Base-by-base conservation (phyloP, 2,329 filamentous ascomycete genomes). In the Fusarium citri region DNA sequence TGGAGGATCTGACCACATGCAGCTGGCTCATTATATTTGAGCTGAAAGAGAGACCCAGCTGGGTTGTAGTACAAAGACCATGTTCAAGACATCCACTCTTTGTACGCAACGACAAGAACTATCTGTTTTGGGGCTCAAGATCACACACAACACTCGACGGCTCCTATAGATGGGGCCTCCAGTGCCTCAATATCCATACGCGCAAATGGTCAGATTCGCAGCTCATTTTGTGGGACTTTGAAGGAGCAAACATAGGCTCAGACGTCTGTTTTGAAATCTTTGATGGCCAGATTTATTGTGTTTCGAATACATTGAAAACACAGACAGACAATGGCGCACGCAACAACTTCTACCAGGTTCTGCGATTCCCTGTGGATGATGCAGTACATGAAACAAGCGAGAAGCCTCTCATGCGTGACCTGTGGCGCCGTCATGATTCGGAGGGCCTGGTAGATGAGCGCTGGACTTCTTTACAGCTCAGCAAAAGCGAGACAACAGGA, bases 381-480 rank as follows among this genome's bases (percentile, higher is more conserved):
- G 3, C 76, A 73, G 10, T 69, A 83, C n/a, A 80, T 85, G 66
- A 76, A 18, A 64, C 41, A 22, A 77, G 37, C 80, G 81, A 65
- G 79, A 72, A 47, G 81, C n/a, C 83, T 84, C 57, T 73, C 77
- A 45, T 79, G 81, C 22, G 84, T 47, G 66, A 69, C 54, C 69
- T 90, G 46, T 93, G 89, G 86, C 84, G 91, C 10, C 86, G 91
- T 18, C 84, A 91, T 51, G 89, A 93, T 70, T 81, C 81, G 28
- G 91, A 94, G 76, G 92, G 92, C 0, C 87, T 90, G 0, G 88
- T 94, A 18, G 91, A 94, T 69, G 89, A 94, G 71, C 86, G 90
- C 5, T 94, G 92, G 91, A 91, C 88, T 0, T 87, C 89, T 60
- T 80, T 94, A 6, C 85, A 85, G 6, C 80, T 94, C 2, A 84